Base-by-base conservation (phyloP, 176 grass and related monocot genomes). In the Triticum timopheevii region DNA sequence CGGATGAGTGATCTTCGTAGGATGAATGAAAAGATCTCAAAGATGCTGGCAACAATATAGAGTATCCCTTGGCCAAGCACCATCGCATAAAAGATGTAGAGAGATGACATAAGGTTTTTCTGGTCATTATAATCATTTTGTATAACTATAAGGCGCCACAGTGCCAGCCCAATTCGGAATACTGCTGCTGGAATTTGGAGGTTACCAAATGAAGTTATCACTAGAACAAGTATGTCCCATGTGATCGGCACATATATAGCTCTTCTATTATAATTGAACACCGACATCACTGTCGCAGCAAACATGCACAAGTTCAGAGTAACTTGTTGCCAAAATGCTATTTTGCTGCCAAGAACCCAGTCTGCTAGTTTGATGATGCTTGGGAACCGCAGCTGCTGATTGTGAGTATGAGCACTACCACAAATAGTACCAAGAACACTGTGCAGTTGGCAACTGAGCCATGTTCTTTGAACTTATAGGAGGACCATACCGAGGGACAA, bases 161-260 rank as follows among this genome's bases (percentile, higher is more conserved):
- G 7, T 56, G 47, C 25, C 13, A 77, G 4, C 8, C 17, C n/a
- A 56, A 56, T 24, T 7, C 73, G 73, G 0, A 77, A 1, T 24
- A 30, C 7, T 54, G 45, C 44, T 56, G 73, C 73, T 19, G 74
- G 74, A 77, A 77, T 20, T 27, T 58, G 74, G 15, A 77, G 27
- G 17, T 52, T 30, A 15, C 74, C 47, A 77, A 50, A 34, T 17
- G 49, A 54, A 4, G 17, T 3, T 56, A 52, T 34, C 25, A 13
- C 8, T 28, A 76, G 25, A 54, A 27, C 3, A 64, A 13, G 4
- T 27, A 27, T 3, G 10, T 12, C n/a, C 3, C 34, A 3, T 28
- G 0, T 13, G 1, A 77, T 47, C 9, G 16, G 52, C 1, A 2
- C 0, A 73, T 0, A 0, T n/a, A 10, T 42, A 0, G 0, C 11